phyloP scores from a whole-genome alignment of 2,329 filamentous ascomycete genomes.

The Nigrograna mackinnonii region DNA sequence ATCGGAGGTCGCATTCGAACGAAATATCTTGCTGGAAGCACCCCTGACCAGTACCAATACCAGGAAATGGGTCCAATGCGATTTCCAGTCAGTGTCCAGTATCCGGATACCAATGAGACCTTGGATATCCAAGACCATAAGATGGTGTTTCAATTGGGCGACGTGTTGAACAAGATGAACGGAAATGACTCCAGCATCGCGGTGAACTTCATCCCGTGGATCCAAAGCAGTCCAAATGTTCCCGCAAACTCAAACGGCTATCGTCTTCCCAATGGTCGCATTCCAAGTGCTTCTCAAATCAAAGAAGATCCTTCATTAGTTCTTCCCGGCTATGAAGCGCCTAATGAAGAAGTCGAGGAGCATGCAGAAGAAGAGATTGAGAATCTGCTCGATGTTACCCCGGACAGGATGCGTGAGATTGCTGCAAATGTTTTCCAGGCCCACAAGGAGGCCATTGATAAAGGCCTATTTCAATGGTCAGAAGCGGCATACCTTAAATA shows the following conservation, averaged over 20 bases:
- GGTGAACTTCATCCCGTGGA: conserved; percentile 67
- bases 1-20: conserved; percentile 69
- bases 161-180: conserved; percentile 64
- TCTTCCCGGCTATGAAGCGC: conserved; percentile 14
- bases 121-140: conserved; percentile 65
- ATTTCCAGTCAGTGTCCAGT: conserved; percentile 58
- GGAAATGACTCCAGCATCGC: conserved; percentile 49
- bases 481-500: conserved; percentile 67
- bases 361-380: conserved; percentile 19
- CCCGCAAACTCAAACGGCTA: conserved; percentile 45
- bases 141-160: conserved; percentile 66
- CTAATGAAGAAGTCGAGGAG: conserved; percentile 16
- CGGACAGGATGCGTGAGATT: conserved; percentile 43
- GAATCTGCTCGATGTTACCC: conserved; percentile 20
- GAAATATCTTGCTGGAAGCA: conserved; percentile 62
- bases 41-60: conserved; percentile 66
- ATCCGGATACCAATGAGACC: conserved; percentile 59
- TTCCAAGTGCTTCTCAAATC: conserved; percentile 33
- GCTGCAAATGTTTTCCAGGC: conserved; percentile 53
- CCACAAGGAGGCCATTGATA: conserved; percentile 57
- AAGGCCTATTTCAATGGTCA: conserved; percentile 66
- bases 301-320: conserved; percentile 28
- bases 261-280: conserved; percentile 36
- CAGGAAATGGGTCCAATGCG: conserved; percentile 71
- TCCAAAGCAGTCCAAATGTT: conserved; percentile 59